Evolutionary conservation across 306 rosid species (phyloP).

Genomic region (Lagenaria siceraria): DNA sequence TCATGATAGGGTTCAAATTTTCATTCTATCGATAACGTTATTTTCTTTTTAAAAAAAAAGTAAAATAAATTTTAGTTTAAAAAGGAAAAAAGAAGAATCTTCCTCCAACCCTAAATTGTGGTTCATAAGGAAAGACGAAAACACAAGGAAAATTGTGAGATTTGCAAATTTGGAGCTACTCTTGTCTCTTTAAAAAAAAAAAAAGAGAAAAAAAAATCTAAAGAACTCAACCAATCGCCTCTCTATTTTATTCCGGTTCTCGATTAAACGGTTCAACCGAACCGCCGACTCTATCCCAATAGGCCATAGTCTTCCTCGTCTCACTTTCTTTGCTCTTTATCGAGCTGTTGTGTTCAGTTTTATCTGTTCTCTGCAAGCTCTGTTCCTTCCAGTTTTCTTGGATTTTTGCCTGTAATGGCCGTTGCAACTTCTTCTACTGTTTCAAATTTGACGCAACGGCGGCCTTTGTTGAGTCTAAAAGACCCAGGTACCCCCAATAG

Average conservation of each 20-base stretch:
- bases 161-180: not conserved
- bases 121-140: not conserved
- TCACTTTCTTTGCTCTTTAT: not conserved
- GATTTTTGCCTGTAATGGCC: constrained; percentile 15
- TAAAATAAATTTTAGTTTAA: not conserved
- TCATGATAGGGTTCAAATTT: not conserved
- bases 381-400: not conserved
- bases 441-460: constrained; percentile 7
- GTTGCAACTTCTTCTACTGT: constrained; percentile 14
- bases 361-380: not conserved
- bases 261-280: not conserved
- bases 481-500: constrained; percentile 1
- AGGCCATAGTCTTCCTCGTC: not conserved
- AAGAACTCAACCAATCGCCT: not conserved
- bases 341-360: not conserved
- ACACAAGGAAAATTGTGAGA: not conserved
- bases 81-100: not conserved
- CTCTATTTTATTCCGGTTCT: not conserved
- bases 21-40: not conserved
- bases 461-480: constrained; percentile 9
- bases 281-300: constrained; percentile 1
- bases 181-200: not conserved
- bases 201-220: not conserved
- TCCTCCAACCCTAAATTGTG: not conserved
- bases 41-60: too few species aligned